Evolutionary conservation across 2,329 filamentous ascomycete species (phyloP).

Genomic region (Sarocladium oryzae): DNA sequence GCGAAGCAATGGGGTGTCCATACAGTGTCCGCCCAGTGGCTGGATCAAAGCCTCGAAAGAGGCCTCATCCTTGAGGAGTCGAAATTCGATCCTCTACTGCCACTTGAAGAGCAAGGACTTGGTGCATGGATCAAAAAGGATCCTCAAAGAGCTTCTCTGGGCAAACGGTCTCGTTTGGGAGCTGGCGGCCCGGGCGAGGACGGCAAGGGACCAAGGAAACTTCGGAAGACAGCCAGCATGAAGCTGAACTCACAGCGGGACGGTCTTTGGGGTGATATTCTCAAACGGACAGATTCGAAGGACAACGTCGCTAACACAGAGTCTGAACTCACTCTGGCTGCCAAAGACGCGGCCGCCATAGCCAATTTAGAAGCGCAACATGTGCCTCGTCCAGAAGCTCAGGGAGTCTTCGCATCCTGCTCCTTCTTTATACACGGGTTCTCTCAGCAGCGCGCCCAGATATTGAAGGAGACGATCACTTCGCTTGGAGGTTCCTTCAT

Average conservation of each 20-base stretch:
- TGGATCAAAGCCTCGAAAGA: slow-evolving; percentile 72
- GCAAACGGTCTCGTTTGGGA: slow-evolving; percentile 53
- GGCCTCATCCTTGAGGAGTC: slow-evolving; percentile 87
- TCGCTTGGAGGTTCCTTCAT: slow-evolving; percentile 42
- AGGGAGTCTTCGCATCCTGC: slow-evolving; percentile 47
- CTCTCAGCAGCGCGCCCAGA: slow-evolving; percentile 40
- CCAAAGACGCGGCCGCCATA: not conserved
- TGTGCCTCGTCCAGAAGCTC: slow-evolving; percentile 9
- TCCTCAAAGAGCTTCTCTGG: slow-evolving; percentile 34
- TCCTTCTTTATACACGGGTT: slow-evolving; percentile 58
- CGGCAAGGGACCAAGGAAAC: slow-evolving; percentile 66
- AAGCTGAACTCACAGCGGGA: slow-evolving; percentile 75
- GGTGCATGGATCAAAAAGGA: slow-evolving; percentile 63
- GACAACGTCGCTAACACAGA: slow-evolving; percentile 25
- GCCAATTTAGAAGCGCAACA: slow-evolving; percentile 15
- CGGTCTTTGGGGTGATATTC: slow-evolving; percentile 85
- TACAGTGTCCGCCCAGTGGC: slow-evolving; percentile 78
- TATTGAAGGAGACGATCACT: slow-evolving; percentile 40
- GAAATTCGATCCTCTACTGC: slow-evolving; percentile 72
- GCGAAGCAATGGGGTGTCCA: slow-evolving; percentile 78
- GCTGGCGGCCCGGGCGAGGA: slow-evolving; percentile 38
- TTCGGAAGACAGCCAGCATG: slow-evolving; percentile 80
- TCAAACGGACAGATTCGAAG: slow-evolving; percentile 40
- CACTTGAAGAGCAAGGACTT: slow-evolving; percentile 63
- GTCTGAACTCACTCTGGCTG: not conserved